phyloP scores from a whole-genome alignment of 805 yeast species.

The Blastobotrys muscicola region DNA sequence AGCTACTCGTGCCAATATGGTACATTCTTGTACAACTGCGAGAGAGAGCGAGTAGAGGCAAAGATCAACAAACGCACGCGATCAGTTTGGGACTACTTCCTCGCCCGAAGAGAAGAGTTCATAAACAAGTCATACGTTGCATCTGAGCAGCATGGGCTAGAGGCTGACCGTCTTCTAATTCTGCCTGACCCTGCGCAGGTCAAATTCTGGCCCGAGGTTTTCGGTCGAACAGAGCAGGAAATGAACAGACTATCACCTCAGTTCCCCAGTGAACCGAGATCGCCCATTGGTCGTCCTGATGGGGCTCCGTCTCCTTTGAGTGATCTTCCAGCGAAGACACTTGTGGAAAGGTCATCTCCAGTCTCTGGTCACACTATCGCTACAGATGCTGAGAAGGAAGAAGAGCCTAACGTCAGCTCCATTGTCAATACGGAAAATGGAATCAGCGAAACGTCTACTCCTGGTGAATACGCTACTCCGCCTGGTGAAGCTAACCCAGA shows the following conservation, averaged over 20 bases:
- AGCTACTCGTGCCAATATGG: slow-evolving; percentile 93
- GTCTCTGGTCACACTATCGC: too few species aligned
- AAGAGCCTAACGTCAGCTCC: too few species aligned
- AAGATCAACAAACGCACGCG: slow-evolving; percentile 43
- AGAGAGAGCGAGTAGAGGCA: slow-evolving; percentile 46
- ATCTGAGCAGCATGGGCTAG: slow-evolving; percentile 17
- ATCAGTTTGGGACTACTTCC: slow-evolving; percentile 90
- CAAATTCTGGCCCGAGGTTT: slow-evolving; percentile 86
- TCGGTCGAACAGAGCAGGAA: slow-evolving; percentile 66
- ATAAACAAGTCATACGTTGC: slow-evolving; percentile 39
- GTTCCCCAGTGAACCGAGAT: too few species aligned
- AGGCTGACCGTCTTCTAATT: slow-evolving; percentile 27
- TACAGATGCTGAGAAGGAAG: too few species aligned
- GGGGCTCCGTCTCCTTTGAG: too few species aligned
- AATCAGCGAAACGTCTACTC: too few species aligned
- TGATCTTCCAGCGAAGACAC: too few species aligned
- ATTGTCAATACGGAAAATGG: too few species aligned
- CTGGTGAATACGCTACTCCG: too few species aligned
- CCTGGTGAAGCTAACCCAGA: too few species aligned
- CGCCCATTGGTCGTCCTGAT: too few species aligned
- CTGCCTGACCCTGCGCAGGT: slow-evolving; percentile 53
- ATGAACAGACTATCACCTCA: slow-evolving; percentile 32
- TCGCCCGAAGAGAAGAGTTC: slow-evolving; percentile 65
- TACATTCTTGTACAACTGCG: slow-evolving; percentile 70
- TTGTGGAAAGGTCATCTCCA: too few species aligned